phyloP scores from a whole-genome alignment of 495 filamentous ascomycete species.

The Penicillium cataractarum region DNA sequence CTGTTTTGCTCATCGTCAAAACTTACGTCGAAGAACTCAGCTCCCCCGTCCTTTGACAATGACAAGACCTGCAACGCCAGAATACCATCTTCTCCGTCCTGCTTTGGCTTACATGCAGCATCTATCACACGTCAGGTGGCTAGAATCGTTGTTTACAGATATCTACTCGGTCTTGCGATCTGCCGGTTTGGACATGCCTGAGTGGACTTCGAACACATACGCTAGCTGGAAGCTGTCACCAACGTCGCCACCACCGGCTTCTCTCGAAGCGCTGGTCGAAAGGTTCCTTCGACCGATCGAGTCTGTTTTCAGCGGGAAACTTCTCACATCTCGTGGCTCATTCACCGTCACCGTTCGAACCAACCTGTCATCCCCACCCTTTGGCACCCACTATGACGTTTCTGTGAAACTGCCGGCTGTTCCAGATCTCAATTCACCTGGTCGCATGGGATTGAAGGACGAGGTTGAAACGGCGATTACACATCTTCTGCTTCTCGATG shows the following conservation, averaged over 20 bases:
- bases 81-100: conserved; percentile 67
- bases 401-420: conserved; percentile 40
- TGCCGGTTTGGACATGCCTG: conserved; percentile 43
- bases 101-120: conserved; percentile 68
- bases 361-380: conserved; percentile 42
- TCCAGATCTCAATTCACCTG: conserved; percentile 42
- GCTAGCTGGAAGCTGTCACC: conserved; percentile 27
- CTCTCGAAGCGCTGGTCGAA: conserved; percentile 45
- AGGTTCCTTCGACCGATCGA: conserved; percentile 47
- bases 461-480: conserved; percentile 44
- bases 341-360: conserved; percentile 53
- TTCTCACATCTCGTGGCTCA: conserved; percentile 39
- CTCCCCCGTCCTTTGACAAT: conserved; percentile 60
- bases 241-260: conserved; percentile 10
- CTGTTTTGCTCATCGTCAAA: conserved; percentile 71
- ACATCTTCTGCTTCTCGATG: conserved; percentile 45
- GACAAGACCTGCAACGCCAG: conserved; percentile 48
- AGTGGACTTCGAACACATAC: conserved; percentile 35
- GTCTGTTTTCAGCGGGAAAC: conserved; percentile 42
- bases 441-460: conserved; percentile 37
- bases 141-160: conserved; percentile 41
- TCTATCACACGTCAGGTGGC: conserved; percentile 45
- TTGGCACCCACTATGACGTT: conserved; percentile 53
- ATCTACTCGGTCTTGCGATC: conserved; percentile 42
- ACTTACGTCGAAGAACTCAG: conserved; percentile 63